Conservation (phyloP, 148 eudicot species). For the Cornus suecica region DNA sequence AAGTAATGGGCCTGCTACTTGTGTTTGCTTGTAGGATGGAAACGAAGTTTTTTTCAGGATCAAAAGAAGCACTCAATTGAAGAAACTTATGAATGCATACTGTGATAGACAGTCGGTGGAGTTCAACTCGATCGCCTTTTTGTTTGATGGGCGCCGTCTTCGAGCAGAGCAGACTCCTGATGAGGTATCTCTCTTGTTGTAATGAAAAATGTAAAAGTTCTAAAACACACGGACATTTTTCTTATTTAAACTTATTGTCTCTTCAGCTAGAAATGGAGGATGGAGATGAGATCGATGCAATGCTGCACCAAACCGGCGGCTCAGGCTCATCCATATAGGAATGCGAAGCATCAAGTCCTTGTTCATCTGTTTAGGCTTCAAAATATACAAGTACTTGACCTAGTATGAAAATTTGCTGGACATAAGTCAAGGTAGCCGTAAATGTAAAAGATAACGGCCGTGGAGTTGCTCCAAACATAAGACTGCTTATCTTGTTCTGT, state of each 20-base stretch:
- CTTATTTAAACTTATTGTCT: constrained; percentile 5
- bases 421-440: neutral
- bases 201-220: too few relatives aligned
- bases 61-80: constrained; percentile 56
- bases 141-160: constrained; percentile 67
- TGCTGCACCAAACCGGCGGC: constrained; percentile 72
- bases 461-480: neutral
- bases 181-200: constrained; percentile 46
- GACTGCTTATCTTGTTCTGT: neutral
- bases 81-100: constrained; percentile 72
- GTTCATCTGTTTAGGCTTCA: neutral
- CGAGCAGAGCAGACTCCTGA: constrained; percentile 66
- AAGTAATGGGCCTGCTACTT: neutral
- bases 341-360: neutral
- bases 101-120: constrained; percentile 64
- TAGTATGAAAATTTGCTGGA: neutral
- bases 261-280: constrained; percentile 67
- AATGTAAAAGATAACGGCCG: neutral
- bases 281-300: constrained; percentile 67
- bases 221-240: too few relatives aligned
- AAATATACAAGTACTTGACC: constrained; percentile 7
- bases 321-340: constrained; percentile 27
- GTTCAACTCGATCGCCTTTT: constrained; percentile 48
- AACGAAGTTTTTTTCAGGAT: constrained; percentile 63
- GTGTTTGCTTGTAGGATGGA: constrained; percentile 42